Percentiles rank a stretch among this genome's conserved stretches.
Evolutionary conservation across 352 stramenopile species (phyloP).

Genomic region (Phytophthora rubi): DNA sequence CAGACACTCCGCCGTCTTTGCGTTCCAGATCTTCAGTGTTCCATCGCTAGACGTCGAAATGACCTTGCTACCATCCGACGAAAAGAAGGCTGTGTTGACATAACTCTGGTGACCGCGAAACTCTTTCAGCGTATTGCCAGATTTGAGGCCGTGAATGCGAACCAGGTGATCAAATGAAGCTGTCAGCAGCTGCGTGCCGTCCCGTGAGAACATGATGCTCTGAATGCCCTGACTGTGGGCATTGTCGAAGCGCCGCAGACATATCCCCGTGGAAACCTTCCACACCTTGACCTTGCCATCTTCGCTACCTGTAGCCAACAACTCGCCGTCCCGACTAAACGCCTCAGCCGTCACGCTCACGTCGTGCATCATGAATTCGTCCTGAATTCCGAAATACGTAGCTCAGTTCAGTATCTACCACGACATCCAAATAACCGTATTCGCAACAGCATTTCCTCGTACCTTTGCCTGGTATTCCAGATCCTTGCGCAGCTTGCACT

Average conservation of each 20-base stretch:
- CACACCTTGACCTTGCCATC: constrained; percentile 93
- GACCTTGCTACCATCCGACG: constrained; percentile 68
- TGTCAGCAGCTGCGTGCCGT: constrained; percentile 92
- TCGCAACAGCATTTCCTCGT: not conserved
- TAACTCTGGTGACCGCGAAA: constrained; percentile 94
- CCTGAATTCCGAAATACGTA: constrained; percentile 25
- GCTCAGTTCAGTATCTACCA: not conserved
- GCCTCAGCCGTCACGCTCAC: constrained; percentile 85
- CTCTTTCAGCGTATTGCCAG: constrained; percentile 92
- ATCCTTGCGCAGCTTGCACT: constrained; percentile 91
- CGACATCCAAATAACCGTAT: not conserved
- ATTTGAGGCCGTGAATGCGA: constrained; percentile 94
- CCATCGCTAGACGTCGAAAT: constrained; percentile 92
- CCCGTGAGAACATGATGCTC: constrained; percentile 90
- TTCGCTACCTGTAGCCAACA: constrained; percentile 90
- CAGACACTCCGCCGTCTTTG: constrained; percentile 84
- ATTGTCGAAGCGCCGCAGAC: constrained; percentile 89
- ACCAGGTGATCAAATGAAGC: constrained; percentile 89
- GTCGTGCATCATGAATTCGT: constrained; percentile 95
- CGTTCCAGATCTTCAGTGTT: constrained; percentile 92
- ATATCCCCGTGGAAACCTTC: constrained; percentile 91
- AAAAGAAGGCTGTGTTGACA: constrained; percentile 91
- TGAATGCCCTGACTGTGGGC: constrained; percentile 85
- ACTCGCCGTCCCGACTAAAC: constrained; percentile 85
- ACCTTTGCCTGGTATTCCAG: constrained; percentile 93